phyloP scores from a whole-genome alignment of 306 rosid genomes.

The Malus asiatica region DNA sequence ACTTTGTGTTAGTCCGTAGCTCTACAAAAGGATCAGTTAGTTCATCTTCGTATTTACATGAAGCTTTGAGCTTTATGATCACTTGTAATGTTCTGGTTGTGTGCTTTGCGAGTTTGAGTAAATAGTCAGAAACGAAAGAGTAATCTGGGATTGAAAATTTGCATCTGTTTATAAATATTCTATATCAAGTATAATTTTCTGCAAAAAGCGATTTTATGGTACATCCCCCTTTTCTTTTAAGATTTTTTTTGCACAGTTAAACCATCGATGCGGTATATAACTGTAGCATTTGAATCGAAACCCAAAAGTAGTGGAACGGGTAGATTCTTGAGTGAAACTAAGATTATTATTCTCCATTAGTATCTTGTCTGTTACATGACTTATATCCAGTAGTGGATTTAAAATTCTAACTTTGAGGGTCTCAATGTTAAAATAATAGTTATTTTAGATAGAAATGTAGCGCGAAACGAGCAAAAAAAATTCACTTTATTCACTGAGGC shows the following conservation, averaged over 20 bases:
- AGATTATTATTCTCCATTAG: too few species aligned
- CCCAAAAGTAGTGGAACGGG: background rate
- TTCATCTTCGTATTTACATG: conserved; percentile 20
- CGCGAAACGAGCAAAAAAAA: rapidly evolving
- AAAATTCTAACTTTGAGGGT: too few species aligned
- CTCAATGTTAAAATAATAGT: too few species aligned
- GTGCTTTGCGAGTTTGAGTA: conserved; percentile 18
- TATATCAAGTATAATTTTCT: conserved; percentile 2
- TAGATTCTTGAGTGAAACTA: background rate
- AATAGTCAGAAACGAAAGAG: conserved; percentile 15
- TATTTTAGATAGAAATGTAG: too few species aligned
- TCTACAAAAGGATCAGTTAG: conserved; percentile 25
- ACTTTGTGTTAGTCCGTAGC: conserved; percentile 33
- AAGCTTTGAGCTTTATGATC: conserved; percentile 26
- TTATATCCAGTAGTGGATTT: too few species aligned
- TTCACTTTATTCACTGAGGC: too few species aligned
- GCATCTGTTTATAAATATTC: conserved; percentile 7
- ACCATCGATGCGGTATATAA: background rate
- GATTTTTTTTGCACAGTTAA: background rate
- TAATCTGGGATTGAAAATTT: conserved; percentile 10
- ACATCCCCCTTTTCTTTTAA: background rate
- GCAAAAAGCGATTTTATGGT: background rate
- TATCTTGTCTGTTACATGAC: background rate
- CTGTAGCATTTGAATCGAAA: background rate
- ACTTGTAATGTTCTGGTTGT: conserved; percentile 32